These are phyloP conservation scores for Phytophthora foliorum DNA, from an alignment of 352 stramenopile genomes.

Conservation along the genomic window DNA sequence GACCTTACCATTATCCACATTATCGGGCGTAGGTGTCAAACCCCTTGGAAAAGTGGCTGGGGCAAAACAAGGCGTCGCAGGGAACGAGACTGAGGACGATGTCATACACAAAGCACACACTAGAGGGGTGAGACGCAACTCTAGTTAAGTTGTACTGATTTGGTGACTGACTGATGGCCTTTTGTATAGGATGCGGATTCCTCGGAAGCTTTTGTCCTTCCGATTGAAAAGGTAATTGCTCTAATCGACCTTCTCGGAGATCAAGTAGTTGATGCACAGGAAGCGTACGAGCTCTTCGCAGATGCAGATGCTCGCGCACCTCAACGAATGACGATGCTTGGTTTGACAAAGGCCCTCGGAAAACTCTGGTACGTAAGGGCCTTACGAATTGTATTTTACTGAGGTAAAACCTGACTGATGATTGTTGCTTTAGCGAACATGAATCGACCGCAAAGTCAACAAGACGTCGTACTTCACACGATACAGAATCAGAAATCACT, in stretches of 20 bases:
- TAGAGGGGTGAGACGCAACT: not conserved
- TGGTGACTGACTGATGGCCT: not conserved
- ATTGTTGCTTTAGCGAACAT: slow-evolving; percentile 15
- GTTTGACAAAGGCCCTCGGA: slow-evolving; percentile 52
- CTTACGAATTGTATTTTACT: not conserved
- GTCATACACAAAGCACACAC: not conserved
- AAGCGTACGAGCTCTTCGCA: slow-evolving; percentile 58
- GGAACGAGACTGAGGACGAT: not conserved
- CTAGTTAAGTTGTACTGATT: not conserved
- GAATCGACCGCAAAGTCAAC: slow-evolving; percentile 3
- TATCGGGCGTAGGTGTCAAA: not conserved
- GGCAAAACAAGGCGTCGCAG: not conserved
- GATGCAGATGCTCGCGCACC: slow-evolving; percentile 22
- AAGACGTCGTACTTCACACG: not conserved
- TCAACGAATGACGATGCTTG: slow-evolving; percentile 55
- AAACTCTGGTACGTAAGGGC: slow-evolving; percentile 47
- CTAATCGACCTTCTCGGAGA: slow-evolving; percentile 75
- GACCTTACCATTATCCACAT: not conserved
- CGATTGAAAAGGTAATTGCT: slow-evolving; percentile 56
- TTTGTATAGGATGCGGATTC: not conserved
- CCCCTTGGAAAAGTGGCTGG: not conserved
- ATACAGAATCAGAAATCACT: not conserved
- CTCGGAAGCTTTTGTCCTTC: slow-evolving; percentile 16
- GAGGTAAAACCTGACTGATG: not conserved
- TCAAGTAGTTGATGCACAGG: slow-evolving; percentile 63